A percentile compares a stretch with the other conserved stretches of the same genome.
Evolutionary conservation across 371 early-diverging fungal genomes (phyloP).

Genomic region (Batrachochytrium dendrobatidis): DNA sequence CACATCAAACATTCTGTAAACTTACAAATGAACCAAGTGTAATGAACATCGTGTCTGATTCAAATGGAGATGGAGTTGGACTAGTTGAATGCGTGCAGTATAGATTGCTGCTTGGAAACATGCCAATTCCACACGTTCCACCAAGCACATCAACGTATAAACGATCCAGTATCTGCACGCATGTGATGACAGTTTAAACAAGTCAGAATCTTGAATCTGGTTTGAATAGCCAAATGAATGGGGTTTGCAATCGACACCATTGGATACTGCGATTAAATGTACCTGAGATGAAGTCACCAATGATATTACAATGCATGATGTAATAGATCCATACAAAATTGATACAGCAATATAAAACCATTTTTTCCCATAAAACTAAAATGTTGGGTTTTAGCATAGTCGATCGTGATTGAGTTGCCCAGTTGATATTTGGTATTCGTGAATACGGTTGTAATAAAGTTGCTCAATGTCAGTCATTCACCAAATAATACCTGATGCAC

Average conservation of each 20-base stretch:
- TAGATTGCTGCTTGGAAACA: slow-evolving; percentile 27
- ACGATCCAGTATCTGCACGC: slow-evolving; percentile 27
- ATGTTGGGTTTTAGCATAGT: too few species aligned
- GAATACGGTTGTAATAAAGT: too few species aligned
- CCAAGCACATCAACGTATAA: slow-evolving; percentile 35
- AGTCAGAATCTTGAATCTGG: too few species aligned
- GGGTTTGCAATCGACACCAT: too few species aligned
- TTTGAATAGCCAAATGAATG: too few species aligned
- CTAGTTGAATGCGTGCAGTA: slow-evolving; percentile 24
- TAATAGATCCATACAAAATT: slow-evolving; percentile 35
- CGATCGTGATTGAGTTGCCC: too few species aligned
- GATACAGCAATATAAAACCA: slow-evolving; percentile 41
- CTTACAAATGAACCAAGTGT: slow-evolving; percentile 34
- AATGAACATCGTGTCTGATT: slow-evolving; percentile 31
- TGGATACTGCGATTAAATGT: too few species aligned
- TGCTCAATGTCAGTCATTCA: too few species aligned
- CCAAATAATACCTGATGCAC: slow-evolving; percentile 42
- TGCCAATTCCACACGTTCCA: slow-evolving; percentile 35
- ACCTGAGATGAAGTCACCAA: slow-evolving; percentile 40
- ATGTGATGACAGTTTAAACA: too few species aligned
- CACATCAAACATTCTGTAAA: too few species aligned
- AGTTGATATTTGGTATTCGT: too few species aligned
- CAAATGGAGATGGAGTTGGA: slow-evolving; percentile 36
- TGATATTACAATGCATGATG: slow-evolving; percentile 39
- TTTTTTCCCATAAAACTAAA: slow-evolving; percentile 37